Conservation (phyloP, 148 eudicot genomes). For the Dysphania ambrosioides region DNA sequence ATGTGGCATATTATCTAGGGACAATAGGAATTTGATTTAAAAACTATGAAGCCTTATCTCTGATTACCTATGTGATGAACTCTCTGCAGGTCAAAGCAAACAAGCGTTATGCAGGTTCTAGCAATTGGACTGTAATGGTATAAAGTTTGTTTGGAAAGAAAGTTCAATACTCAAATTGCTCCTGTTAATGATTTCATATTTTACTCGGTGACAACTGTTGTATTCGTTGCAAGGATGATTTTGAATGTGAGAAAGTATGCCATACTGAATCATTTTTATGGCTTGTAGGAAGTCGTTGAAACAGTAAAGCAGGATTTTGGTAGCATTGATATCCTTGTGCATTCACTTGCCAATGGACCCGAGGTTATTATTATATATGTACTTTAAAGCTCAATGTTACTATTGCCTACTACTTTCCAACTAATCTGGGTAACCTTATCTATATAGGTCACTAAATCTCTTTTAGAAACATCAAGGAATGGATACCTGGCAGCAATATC, state of each 20-base stretch:
- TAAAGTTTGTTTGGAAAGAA: slow-evolving; percentile 17
- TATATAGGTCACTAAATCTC: slow-evolving; percentile 84
- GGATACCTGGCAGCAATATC: slow-evolving; percentile 95
- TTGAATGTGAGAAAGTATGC: background rate
- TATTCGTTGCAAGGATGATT: background rate
- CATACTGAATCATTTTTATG: background rate
- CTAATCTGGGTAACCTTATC: slow-evolving; percentile 14
- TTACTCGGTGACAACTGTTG: background rate
- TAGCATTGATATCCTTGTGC: slow-evolving; percentile 91
- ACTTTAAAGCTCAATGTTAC: background rate
- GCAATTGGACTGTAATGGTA: slow-evolving; percentile 93
- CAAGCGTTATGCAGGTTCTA: slow-evolving; percentile 89
- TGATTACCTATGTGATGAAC: slow-evolving; percentile 4
- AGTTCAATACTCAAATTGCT: background rate
- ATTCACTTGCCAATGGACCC: slow-evolving; percentile 96
- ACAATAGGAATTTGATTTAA: background rate
- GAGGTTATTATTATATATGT: slow-evolving; percentile 51
- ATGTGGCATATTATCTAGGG: background rate
- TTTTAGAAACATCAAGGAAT: slow-evolving; percentile 82
- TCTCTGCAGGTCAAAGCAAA: slow-evolving; percentile 69
- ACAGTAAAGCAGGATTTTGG: slow-evolving; percentile 84
- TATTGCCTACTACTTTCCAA: slow-evolving; percentile 7
- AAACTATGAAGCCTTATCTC: background rate
- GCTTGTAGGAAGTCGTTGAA: slow-evolving; percentile 64
- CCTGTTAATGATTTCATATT: background rate